These are phyloP conservation scores for Diplodia mutila DNA, from an alignment of 2,329 filamentous ascomycete species.

Conservation along the genomic window DNA sequence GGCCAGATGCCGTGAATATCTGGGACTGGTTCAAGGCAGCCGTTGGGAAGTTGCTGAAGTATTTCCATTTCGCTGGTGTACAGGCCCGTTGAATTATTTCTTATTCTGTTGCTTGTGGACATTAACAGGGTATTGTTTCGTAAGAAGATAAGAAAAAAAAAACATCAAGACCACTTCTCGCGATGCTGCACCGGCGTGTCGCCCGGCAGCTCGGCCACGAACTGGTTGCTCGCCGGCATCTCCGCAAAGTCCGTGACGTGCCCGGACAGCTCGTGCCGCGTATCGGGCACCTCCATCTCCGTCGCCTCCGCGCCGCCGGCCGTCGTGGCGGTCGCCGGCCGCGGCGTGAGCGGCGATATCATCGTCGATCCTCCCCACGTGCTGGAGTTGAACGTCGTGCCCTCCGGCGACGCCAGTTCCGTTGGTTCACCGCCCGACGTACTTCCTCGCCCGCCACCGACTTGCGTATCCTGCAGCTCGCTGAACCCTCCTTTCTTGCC, in stretches of 20 bases:
- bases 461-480: constrained; percentile 2
- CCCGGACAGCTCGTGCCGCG: neutral
- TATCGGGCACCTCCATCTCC: constrained; percentile 8
- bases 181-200: neutral
- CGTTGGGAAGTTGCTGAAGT: neutral
- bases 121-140: neutral
- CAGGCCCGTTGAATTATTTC: neutral
- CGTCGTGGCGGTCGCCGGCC: neutral
- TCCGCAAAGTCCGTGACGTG: constrained; percentile 11
- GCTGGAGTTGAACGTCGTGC: neutral
- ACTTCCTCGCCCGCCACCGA: neutral
- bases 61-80: neutral
- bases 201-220: neutral
- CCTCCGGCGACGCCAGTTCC: neutral
- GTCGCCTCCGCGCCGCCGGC: neutral
- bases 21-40: neutral
- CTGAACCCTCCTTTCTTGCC: neutral
- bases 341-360: neutral
- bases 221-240: constrained; percentile 12
- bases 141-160: neutral
- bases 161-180: neutral
- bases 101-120: too few species aligned
- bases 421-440: neutral
- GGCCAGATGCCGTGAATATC: too few species aligned
- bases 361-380: neutral